These are phyloP conservation scores for Dispira parvispora DNA, from an alignment of 192 early-diverging fungal species.

Conservation along the genomic window DNA sequence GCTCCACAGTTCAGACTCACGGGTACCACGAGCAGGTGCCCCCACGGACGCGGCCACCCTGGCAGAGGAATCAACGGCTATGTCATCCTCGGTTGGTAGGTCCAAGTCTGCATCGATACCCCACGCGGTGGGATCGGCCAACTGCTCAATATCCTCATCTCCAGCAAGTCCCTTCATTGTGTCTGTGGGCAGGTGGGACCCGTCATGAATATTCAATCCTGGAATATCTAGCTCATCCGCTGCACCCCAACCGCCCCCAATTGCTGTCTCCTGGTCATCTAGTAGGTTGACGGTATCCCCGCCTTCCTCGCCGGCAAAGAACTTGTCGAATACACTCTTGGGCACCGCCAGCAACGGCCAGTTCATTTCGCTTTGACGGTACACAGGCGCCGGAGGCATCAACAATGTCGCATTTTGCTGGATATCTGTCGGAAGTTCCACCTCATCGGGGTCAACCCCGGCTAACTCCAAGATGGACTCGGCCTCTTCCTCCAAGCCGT, in stretches of 20 bases:
- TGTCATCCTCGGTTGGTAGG: conserved; percentile 45
- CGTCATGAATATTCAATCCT: conserved; percentile 12
- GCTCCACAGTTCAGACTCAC: conserved; percentile 56
- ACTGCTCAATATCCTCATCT: conserved; percentile 29
- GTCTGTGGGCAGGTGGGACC: conserved; percentile 19
- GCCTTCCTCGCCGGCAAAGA: conserved; percentile 36
- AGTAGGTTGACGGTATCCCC: conserved; percentile 19
- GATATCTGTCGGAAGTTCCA: conserved; percentile 26
- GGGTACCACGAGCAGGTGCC: conserved; percentile 56
- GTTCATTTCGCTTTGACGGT: conserved; percentile 58
- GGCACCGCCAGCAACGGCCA: conserved; percentile 84
- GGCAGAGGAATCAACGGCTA: conserved; percentile 28
- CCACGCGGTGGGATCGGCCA: conserved; percentile 64
- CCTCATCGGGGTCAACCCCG: conserved; percentile 45
- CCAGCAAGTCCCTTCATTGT: conserved; percentile 21
- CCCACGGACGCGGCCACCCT: conserved; percentile 34
- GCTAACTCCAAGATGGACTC: conserved; percentile 59
- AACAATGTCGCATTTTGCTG: conserved; percentile 33
- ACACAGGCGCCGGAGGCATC: conserved; percentile 50
- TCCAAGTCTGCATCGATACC: conserved; percentile 66
- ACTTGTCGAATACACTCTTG: conserved; percentile 70
- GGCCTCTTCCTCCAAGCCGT: conserved; percentile 77
- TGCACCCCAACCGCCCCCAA: conserved; percentile 58
- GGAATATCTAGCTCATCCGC: conserved; percentile 53
- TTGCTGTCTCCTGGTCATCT: conserved; percentile 37